Percentiles rank a stretch among this genome's conserved stretches.
These are phyloP conservation scores for Maudiozyma barnettii DNA, from an alignment of 805 yeast species.

Conservation along the genomic window DNA sequence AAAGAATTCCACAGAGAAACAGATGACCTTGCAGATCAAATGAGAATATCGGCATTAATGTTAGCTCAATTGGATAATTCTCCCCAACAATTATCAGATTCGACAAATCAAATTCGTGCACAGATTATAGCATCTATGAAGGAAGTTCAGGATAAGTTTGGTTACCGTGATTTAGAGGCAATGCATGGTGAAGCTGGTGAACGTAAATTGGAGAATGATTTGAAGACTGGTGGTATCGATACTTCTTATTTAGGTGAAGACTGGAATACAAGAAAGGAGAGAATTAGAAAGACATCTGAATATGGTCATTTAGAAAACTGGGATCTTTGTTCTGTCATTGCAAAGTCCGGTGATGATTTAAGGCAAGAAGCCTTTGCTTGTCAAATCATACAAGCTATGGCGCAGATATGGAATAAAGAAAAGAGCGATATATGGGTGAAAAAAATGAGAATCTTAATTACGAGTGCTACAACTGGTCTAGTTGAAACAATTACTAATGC, in stretches of 20 bases:
- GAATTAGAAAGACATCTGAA: conserved; percentile 69
- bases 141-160: conserved; percentile 59
- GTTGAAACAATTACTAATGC: conserved; percentile 97
- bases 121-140: conserved; percentile 67
- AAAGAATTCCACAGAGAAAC: conserved; percentile 23
- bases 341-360: conserved; percentile 90
- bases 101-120: conserved; percentile 61
- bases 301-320: conserved; percentile 85
- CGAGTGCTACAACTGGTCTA: conserved; percentile 82
- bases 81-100: conserved; percentile 34
- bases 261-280: conserved; percentile 72
- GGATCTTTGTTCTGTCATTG: conserved; percentile 93
- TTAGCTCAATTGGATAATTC: conserved; percentile 74
- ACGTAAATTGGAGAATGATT: conserved; percentile 83
- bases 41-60: conserved; percentile 96
- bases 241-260: conserved; percentile 77
- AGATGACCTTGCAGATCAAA: conserved; percentile 71
- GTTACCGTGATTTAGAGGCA: conserved; percentile 39
- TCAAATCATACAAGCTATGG: conserved; percentile 80
- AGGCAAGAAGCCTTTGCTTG: conserved; percentile 98
- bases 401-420: conserved; percentile 69
- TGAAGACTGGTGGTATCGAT: conserved; percentile 69
- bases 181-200: conserved; percentile 74
- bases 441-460: conserved; percentile 82
- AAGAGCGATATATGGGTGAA: conserved; percentile 82